Percentiles rank a stretch among this genome's conserved stretches.
Evolutionary conservation across 2,329 filamentous ascomycete species (phyloP).

Genomic region (Stachybotrys chartarum): DNA sequence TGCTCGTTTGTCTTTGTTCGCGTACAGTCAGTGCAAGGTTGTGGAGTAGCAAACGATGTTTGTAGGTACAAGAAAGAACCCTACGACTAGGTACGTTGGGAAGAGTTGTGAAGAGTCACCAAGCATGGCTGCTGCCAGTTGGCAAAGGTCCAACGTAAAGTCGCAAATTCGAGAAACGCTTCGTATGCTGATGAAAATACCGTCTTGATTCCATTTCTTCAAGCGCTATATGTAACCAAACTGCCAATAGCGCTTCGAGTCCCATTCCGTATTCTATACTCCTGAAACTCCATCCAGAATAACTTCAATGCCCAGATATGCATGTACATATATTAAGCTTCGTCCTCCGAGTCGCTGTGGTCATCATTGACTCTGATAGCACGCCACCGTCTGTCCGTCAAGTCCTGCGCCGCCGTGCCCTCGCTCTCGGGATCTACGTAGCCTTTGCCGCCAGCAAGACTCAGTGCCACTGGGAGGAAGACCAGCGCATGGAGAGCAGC

Average conservation of each 20-base stretch:
- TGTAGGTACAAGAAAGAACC: too few species aligned
- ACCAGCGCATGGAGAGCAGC: constrained; percentile 84
- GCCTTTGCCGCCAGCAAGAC: constrained; percentile 76
- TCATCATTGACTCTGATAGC: constrained; percentile 67
- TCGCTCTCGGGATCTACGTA: constrained; percentile 84
- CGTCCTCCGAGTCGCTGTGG: constrained; percentile 65
- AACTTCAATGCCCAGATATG: background rate
- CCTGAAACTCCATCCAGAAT: background rate
- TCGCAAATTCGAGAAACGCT: background rate
- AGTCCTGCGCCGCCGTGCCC: constrained; percentile 82
- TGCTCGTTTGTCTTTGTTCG: too few species aligned
- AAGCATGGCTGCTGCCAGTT: too few species aligned
- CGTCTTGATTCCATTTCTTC: background rate
- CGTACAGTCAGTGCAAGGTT: too few species aligned
- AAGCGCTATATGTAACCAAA: background rate
- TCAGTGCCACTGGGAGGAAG: constrained; percentile 85
- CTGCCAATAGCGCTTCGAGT: background rate
- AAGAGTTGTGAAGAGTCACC: too few species aligned
- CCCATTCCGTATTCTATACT: background rate
- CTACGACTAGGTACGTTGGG: too few species aligned
- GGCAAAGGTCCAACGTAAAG: too few species aligned
- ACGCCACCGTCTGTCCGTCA: constrained; percentile 71
- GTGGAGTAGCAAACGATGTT: too few species aligned
- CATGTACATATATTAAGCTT: constrained; percentile 25
- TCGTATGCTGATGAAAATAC: background rate